These are phyloP conservation scores for Boletus subparvulus DNA, from an alignment of 768 basidiomycete genomes.

Conservation along the genomic window DNA sequence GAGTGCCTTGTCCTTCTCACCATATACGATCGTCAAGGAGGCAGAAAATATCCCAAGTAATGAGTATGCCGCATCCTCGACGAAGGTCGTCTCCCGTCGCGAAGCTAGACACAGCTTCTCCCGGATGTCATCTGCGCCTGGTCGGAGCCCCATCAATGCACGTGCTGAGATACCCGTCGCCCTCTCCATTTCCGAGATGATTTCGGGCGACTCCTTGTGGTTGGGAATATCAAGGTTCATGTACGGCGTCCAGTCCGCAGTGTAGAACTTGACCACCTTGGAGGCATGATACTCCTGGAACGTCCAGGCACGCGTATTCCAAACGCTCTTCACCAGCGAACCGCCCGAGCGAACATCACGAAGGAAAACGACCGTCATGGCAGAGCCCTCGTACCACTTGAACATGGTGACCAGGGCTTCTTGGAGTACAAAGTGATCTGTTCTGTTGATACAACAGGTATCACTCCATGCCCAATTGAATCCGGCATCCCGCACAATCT, in stretches of 20 bases:
- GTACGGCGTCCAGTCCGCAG: not conserved
- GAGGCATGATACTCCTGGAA: constrained; percentile 9
- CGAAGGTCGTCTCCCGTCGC: not conserved
- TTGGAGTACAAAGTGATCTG: not conserved
- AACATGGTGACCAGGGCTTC: constrained; percentile 8
- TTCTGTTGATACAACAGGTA: constrained; percentile 13
- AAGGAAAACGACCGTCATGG: constrained; percentile 3
- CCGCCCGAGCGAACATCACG: not conserved
- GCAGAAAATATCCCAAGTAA: not conserved
- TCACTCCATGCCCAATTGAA: constrained; percentile 12
- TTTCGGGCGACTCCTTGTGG: constrained; percentile 3
- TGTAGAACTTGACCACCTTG: constrained; percentile 3
- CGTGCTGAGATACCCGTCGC: not conserved
- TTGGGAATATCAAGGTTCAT: not conserved
- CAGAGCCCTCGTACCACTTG: constrained; percentile 7
- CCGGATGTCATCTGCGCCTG: not conserved
- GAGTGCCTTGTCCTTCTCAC: constrained; percentile 1
- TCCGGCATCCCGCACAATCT: constrained; percentile 1
- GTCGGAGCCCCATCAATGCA: not conserved
- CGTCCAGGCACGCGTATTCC: constrained; percentile 5
- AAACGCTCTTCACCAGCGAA: not conserved
- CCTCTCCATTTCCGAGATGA: constrained; percentile 7
- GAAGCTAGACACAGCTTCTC: constrained; percentile 3
- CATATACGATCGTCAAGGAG: constrained; percentile 1
- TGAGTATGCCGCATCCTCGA: constrained; percentile 7